Base-by-base conservation (phyloP, 202 grass and related monocot species). In the Digitaria exilis region DNA sequence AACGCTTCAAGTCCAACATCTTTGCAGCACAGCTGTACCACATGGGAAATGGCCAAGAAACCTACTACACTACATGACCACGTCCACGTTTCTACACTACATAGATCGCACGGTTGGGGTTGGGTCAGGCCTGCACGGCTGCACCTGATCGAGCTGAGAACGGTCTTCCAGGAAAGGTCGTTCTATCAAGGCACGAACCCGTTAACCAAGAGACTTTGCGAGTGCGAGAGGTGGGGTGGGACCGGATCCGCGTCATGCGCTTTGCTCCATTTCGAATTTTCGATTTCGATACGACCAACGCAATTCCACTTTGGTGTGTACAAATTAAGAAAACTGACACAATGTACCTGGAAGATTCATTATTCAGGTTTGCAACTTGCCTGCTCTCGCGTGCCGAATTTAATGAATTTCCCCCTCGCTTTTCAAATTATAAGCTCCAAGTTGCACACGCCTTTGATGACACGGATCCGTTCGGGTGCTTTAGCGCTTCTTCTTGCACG, bases 211-310 rank as follows among this genome's bases (percentile, higher is more conserved):
- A 21, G 68, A 56, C 69, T 56, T 26, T 4, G 12, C 71, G 57
- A 28, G 51, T 54, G 51, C n/a, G 18, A 6, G 7, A 13, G 66
- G 25, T 34, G 11, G 9, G 43, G 57, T 55, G 31, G 82, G 83
- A 72, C 83, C 46, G 49, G 83, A 86, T 89, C 83, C 73, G 65
- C 78, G 43, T 77, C 79, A 19, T 22, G 29, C 72, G 83, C 78
- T 57, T 48, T 49, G 62, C 57, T 25, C 34, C 42, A 16, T 45
- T 59, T 71, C 34, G 32, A 68, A 35, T 26, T 26, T 39, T 39
- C 37, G n/a, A n/a, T 62, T 51, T 69, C 32, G 24, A 80, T 6
- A 17, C 6, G 68, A 42, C 39, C 41, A 18, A 19, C 22, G 31
- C 41, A 48, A 37, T 46, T 17, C 59, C n/a, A 4, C 35, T 76